Evolutionary conservation across 371 early-diverging fungal species (phyloP), one percentile per base, ranked within the genome.

Genomic region (Sporodiniella umbellata): DNA sequence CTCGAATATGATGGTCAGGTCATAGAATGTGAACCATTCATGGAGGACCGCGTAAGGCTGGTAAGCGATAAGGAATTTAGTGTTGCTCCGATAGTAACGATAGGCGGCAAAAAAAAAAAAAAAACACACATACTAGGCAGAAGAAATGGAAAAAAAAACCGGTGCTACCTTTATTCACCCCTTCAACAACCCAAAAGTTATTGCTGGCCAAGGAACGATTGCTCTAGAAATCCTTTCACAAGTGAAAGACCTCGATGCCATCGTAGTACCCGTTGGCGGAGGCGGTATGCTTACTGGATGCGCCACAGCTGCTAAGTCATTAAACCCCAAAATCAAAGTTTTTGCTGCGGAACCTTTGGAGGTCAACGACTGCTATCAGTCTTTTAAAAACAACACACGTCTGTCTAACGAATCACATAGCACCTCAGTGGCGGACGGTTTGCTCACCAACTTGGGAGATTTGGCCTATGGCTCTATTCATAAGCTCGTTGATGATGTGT

Each of bases 161-260:
- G 70, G 70, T 2, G 71, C 66, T 7, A 54, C 71, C 0, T 53
- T 77, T 31, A 62, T 79, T 37, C 78, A 69, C 35, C 78, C 79
- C 14, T 77, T 56, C 46, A 65, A 79, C 11, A 62, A 79, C 21
- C 60, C 61, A 1, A 28, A 71, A 49, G 68, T 83, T 8, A 84
- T 84, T 42, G 78, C 81, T 18, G 84, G 84, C 5, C 82, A 84
- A 45, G 84, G 83, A 17, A 85, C 85, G 2, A 64, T 80, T 18
- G 72, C 62, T 25, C 42, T 80, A 15, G 83, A 83, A 46, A 44
- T 77, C 4, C 30, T 81, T 8, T 45, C 57, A 2, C 84, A 85
- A 53, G 59, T 65, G 2, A 47, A 58, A 6, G 62, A 64, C 14
- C 53, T 83, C 19, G 83, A 84, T 55, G 50, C 56, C 33, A 45